Percentiles rank a stretch among this genome's conserved stretches.
Evolutionary conservation across 176 grass and related monocot genomes (phyloP).

Genomic region (Aegilops tauschii): DNA sequence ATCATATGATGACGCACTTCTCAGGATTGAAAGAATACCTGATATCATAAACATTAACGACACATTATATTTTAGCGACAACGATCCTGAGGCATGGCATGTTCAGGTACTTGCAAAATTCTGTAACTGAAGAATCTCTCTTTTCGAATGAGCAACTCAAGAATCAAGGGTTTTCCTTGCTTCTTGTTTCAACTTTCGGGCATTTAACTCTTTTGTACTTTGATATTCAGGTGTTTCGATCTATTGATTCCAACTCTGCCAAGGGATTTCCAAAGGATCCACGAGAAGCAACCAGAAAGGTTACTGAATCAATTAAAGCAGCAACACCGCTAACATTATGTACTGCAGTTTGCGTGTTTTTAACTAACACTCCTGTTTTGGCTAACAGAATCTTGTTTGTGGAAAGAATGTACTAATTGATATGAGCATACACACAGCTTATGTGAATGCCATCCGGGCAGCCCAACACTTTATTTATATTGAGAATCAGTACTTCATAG

Average conservation of each 20-base stretch:
- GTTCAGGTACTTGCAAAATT: constrained; percentile 53
- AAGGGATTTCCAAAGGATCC: constrained; percentile 92
- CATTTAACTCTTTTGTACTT: constrained; percentile 2
- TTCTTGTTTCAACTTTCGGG: not conserved
- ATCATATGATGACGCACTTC: constrained; percentile 60
- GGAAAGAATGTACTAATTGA: constrained; percentile 92
- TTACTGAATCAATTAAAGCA: constrained; percentile 5
- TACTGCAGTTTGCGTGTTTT: constrained; percentile 3
- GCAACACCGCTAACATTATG: not conserved
- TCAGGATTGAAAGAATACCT: constrained; percentile 52
- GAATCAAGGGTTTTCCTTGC: not conserved
- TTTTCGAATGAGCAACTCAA: not conserved
- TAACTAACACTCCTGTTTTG: constrained; percentile 9
- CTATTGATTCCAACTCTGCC: constrained; percentile 88
- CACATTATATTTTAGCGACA: constrained; percentile 44
- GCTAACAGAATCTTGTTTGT: constrained; percentile 79
- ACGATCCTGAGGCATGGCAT: constrained; percentile 87
- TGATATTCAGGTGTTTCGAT: constrained; percentile 67
- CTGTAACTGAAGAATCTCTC: not conserved
- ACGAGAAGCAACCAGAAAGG: constrained; percentile 64
- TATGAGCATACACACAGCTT: constrained; percentile 88
- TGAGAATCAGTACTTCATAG: constrained; percentile 97
- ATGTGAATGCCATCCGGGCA: constrained; percentile 85
- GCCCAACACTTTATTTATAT: constrained; percentile 94
- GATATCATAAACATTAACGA: constrained; percentile 50